phyloP scores from a whole-genome alignment of 768 basidiomycete genomes.

The Phylloporus rhodoxanthus region DNA sequence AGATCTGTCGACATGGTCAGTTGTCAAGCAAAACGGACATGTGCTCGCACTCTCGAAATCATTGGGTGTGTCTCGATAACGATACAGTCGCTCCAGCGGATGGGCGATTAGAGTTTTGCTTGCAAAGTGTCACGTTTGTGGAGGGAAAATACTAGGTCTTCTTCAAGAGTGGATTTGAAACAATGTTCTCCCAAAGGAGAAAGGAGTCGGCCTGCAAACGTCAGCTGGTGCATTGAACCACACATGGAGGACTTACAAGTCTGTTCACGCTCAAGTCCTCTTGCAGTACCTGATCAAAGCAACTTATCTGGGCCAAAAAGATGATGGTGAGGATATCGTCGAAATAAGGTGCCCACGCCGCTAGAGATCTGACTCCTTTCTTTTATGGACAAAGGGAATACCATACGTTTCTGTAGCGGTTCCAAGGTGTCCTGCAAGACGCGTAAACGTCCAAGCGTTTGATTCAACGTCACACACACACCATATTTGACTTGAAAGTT shows the following conservation, averaged over 20 bases:
- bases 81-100: too few species aligned
- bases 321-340: constrained; percentile 74
- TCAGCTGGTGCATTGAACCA: too few species aligned
- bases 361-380: constrained; percentile 27
- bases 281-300: constrained; percentile 62
- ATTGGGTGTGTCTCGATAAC: too few species aligned
- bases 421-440: constrained; percentile 34
- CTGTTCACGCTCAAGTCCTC: constrained; percentile 63
- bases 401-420: constrained; percentile 53
- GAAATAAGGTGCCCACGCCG: constrained; percentile 70
- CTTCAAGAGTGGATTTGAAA: constrained; percentile 56
- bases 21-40: too few species aligned
- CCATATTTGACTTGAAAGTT: constrained; percentile 72
- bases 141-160: constrained; percentile 64
- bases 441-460: neutral
- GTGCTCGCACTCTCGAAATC: too few species aligned
- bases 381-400: constrained; percentile 14
- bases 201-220: constrained; percentile 64
- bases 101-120: too few species aligned
- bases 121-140: constrained; percentile 78
- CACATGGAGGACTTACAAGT: constrained; percentile 52
- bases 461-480: constrained; percentile 19
- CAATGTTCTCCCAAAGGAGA: constrained; percentile 61
- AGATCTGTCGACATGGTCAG: too few species aligned
- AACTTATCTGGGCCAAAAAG: constrained; percentile 68